phyloP scores from a whole-genome alignment of 23 red algal genomes.

The Gracilaria caudata region DNA sequence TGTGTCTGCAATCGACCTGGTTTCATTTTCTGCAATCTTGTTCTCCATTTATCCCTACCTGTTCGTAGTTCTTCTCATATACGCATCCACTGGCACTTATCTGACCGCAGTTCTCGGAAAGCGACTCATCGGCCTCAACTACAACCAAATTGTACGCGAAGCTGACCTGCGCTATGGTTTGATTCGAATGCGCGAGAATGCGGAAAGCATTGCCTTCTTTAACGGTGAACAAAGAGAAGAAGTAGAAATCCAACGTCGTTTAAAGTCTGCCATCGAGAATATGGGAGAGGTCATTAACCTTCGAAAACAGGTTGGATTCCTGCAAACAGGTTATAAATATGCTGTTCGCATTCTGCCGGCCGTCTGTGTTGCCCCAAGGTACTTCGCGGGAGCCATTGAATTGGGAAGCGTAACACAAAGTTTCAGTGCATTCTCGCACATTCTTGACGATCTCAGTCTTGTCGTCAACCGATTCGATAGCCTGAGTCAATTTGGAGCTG shows the following conservation, averaged over 20 bases:
- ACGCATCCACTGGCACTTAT: slow-evolving; percentile 72
- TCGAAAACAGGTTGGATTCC: slow-evolving; percentile 79
- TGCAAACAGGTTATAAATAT: slow-evolving; percentile 87
- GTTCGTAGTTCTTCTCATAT: slow-evolving; percentile 80
- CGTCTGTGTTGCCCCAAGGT: slow-evolving; percentile 84
- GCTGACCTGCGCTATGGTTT: slow-evolving; percentile 91
- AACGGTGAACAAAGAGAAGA: slow-evolving; percentile 80
- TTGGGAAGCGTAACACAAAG: slow-evolving; percentile 88
- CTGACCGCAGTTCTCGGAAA: slow-evolving; percentile 70
- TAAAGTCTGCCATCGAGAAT: slow-evolving; percentile 83
- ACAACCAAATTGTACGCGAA: slow-evolving; percentile 82
- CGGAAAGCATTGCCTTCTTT: slow-evolving; percentile 94
- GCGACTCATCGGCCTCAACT: slow-evolving; percentile 81
- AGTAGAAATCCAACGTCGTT: slow-evolving; percentile 40
- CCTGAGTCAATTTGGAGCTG: slow-evolving; percentile 87
- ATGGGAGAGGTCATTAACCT: slow-evolving; percentile 67
- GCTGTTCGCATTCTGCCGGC: slow-evolving; percentile 91
- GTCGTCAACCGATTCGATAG: slow-evolving; percentile 93
- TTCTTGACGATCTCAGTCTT: slow-evolving; percentile 83
- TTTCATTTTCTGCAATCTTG: slow-evolving; percentile 84
- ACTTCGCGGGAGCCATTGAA: slow-evolving; percentile 83
- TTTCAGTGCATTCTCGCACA: slow-evolving; percentile 89
- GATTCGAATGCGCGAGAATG: slow-evolving; percentile 93
- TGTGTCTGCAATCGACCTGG: slow-evolving; percentile 82
- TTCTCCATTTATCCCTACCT: slow-evolving; percentile 90